Base-by-base conservation (phyloP, 1,284 basidiomycete species). In the Rugosomyces carneus region DNA sequence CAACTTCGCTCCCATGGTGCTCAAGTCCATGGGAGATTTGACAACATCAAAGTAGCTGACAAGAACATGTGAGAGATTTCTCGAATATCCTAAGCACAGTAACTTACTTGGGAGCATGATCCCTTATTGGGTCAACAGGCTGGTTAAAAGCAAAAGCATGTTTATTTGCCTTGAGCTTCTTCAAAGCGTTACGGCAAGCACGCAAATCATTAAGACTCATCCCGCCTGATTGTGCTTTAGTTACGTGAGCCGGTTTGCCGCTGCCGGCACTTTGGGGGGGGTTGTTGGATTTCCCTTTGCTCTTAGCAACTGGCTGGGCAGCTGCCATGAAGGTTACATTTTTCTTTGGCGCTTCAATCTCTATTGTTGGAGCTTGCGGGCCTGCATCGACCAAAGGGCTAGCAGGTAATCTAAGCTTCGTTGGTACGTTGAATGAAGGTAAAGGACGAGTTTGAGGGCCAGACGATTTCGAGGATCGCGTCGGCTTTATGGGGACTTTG, bases 21-120 rank as follows among this genome's bases (percentile, higher is more conserved):
- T 84, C 10, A 99, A 72, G 62, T 99, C 95, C 91, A 99, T 98
- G 0, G 96, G 95, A 11, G 86, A 74, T 62, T 89, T 89, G 66
- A 99, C 89, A 48, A 95, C 69, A 43, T 89, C 81, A 57, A 93
- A 92, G 65, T 98, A 98, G 54, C 90, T 93, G 21, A 52, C 20
- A 45, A 19, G 47, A 50, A 39, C n/a, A 0, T 20, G 31, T 43
- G 15, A 42, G 37, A 40, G 3, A 20, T 40, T 6, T 36, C 18
- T 15, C 13, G 24, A n/a, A 23, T 21, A 23, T n/a, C 29, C 7
- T 5, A 27, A 23, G 15, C 8, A 20, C 41, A 8, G 7, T 26
- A 24, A 70, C 77, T 44, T 61, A 93, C 89, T 88, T 84, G 13
- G 89, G 88, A 13, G 89, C 89, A 57, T 79, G 75, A 58, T 94